Percentiles rank a stretch among this genome's conserved stretches.
Evolutionary conservation across 768 basidiomycete species (phyloP).

Genomic region (Russula dissimulans): DNA sequence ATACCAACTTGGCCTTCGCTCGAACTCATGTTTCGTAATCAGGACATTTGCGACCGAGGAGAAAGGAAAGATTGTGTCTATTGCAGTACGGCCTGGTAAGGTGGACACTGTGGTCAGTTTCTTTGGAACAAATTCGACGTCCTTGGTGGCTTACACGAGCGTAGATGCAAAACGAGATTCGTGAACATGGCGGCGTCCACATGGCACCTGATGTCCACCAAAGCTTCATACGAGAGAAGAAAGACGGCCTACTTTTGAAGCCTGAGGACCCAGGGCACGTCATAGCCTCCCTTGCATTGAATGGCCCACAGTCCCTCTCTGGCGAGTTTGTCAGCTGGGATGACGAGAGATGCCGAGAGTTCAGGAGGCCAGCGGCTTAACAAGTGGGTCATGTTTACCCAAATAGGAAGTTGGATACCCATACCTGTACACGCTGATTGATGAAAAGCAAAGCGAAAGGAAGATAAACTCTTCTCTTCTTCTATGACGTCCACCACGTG

Average conservation of each 20-base stretch:
- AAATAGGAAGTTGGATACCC: constrained; percentile 10
- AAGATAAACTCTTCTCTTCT: neutral
- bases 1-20: neutral
- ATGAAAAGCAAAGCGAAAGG: too few species aligned
- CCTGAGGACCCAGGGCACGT: constrained; percentile 71
- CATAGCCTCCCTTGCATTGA: constrained; percentile 65
- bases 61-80: constrained; percentile 48
- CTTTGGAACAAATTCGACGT: neutral
- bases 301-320: constrained; percentile 50
- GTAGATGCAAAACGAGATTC: constrained; percentile 63
- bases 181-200: constrained; percentile 38
- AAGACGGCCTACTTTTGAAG: constrained; percentile 60
- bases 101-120: constrained; percentile 69
- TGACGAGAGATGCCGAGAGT: constrained; percentile 54
- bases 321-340: constrained; percentile 83
- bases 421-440: constrained; percentile 8
- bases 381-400: neutral
- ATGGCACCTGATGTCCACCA: constrained; percentile 51
- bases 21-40: neutral
- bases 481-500: constrained; percentile 6
- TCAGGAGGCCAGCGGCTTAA: constrained; percentile 27
- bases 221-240: constrained; percentile 48
- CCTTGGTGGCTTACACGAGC: neutral
- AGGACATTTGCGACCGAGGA: constrained; percentile 86
- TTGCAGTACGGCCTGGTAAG: constrained; percentile 81